Percentiles rank a stretch among this genome's conserved stretches.
phyloP scores from a whole-genome alignment of 768 basidiomycete genomes.

The Pisolithus orientalis region DNA sequence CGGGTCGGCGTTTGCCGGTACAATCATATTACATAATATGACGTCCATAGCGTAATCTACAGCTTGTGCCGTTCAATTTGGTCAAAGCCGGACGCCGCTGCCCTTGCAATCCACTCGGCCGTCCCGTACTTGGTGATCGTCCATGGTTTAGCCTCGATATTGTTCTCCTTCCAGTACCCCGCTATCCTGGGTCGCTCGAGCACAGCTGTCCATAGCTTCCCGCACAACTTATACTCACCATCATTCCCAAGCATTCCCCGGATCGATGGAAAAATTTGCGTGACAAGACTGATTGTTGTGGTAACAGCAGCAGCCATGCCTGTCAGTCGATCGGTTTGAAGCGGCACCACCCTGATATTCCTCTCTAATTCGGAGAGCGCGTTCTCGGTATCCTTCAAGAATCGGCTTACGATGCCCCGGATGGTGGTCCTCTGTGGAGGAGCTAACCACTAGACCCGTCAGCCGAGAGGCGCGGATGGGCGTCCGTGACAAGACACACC shows the following conservation, averaged over 20 bases:
- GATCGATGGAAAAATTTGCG: slow-evolving; percentile 15
- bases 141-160: slow-evolving; percentile 2
- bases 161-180: slow-evolving; percentile 5
- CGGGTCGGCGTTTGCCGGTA: slow-evolving; percentile 31
- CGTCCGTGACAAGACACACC: slow-evolving; percentile 1
- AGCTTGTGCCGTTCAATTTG: background rate
- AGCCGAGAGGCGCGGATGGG: background rate
- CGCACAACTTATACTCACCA: slow-evolving; percentile 16
- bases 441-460: slow-evolving; percentile 6
- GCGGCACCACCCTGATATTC: slow-evolving; percentile 2
- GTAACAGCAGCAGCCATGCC: slow-evolving; percentile 4
- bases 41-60: background rate
- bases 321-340: slow-evolving; percentile 1
- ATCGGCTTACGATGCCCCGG: slow-evolving; percentile 4
- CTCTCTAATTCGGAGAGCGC: slow-evolving; percentile 4
- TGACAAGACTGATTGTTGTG: slow-evolving; percentile 16
- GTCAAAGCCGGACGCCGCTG: slow-evolving; percentile 4
- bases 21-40: background rate
- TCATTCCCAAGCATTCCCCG: slow-evolving; percentile 6
- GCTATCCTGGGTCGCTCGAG: slow-evolving; percentile 5
- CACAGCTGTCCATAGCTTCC: slow-evolving; percentile 17
- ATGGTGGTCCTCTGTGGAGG: slow-evolving; percentile 4
- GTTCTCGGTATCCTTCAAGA: slow-evolving; percentile 3
- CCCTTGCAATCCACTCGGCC: slow-evolving; percentile 9
- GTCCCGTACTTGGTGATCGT: slow-evolving; percentile 4